phyloP scores from a whole-genome alignment of 345 rosid species.

The Gossypium thurberi region DNA sequence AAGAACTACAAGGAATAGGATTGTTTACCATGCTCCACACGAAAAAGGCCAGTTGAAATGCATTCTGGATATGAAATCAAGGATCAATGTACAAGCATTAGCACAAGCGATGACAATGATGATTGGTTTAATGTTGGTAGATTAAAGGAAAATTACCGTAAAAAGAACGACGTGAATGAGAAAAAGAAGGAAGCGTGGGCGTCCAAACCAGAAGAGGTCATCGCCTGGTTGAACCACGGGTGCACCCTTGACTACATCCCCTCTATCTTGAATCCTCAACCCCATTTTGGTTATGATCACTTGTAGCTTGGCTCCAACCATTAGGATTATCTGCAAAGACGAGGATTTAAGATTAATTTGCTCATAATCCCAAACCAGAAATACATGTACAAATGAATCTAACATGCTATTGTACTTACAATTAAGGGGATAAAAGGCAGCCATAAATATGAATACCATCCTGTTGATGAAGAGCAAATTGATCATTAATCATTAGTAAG shows the following conservation, averaged over 20 bases:
- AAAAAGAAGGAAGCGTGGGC: constrained; percentile 76
- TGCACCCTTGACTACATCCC: constrained; percentile 85
- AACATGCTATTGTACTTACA: constrained; percentile 41
- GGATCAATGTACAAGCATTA: constrained; percentile 5
- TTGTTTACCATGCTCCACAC: constrained; percentile 61
- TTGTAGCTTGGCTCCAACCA: constrained; percentile 79
- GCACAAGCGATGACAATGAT: neutral
- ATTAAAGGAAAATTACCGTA: constrained; percentile 40
- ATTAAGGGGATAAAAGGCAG: constrained; percentile 74
- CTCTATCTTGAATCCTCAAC: constrained; percentile 70
- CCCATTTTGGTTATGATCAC: constrained; percentile 85
- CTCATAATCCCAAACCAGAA: neutral
- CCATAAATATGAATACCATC: constrained; percentile 68
- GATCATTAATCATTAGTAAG: neutral
- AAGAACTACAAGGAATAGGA: neutral
- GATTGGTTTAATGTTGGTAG: neutral
- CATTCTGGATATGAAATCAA: constrained; percentile 49
- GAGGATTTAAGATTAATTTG: neutral
- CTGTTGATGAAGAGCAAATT: constrained; percentile 27
- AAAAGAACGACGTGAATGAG: constrained; percentile 83
- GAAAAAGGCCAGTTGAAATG: constrained; percentile 89
- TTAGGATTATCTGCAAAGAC: constrained; percentile 45
- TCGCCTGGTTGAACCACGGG: constrained; percentile 89
- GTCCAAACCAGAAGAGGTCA: constrained; percentile 93
- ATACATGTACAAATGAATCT: neutral